phyloP scores from a whole-genome alignment of 2,329 filamentous ascomycete genomes.

The Scedosporium boydii region DNA sequence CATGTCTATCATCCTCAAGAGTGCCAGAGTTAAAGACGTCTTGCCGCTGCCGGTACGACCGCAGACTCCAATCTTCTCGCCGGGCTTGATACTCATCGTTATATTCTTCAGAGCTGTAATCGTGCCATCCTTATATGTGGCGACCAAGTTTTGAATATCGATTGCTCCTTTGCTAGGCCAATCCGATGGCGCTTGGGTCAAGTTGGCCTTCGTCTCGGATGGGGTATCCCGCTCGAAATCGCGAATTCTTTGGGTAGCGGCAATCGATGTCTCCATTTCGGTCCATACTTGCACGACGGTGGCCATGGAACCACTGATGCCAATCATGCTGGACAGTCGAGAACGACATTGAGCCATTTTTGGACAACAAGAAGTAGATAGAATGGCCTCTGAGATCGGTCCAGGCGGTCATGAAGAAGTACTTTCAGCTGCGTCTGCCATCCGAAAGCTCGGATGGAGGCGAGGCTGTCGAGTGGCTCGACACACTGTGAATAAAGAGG shows the following conservation, averaged over 20 bases:
- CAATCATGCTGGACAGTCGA: slow-evolving; percentile 23
- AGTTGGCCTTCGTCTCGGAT: not conserved
- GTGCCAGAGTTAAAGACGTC: not conserved
- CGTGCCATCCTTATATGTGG: slow-evolving; percentile 4
- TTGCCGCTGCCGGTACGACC: slow-evolving; percentile 8
- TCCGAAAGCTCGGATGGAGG: slow-evolving; percentile 37
- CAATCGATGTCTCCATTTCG: slow-evolving; percentile 7
- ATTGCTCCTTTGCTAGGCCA: slow-evolving; percentile 7
- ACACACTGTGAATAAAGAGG: slow-evolving; percentile 26
- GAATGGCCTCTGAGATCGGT: slow-evolving; percentile 38
- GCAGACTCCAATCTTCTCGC: slow-evolving; percentile 8
- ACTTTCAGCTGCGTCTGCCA: slow-evolving; percentile 32
- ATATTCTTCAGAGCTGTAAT: slow-evolving; percentile 5
- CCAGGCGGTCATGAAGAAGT: slow-evolving; percentile 30
- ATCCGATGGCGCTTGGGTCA: not conserved
- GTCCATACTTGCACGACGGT: slow-evolving; percentile 8
- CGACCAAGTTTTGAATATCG: slow-evolving; percentile 5
- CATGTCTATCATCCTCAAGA: slow-evolving; percentile 16
- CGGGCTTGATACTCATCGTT: not conserved
- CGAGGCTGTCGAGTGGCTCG: slow-evolving; percentile 35
- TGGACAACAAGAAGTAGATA: slow-evolving; percentile 42
- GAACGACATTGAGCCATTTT: slow-evolving; percentile 38
- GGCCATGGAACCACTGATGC: slow-evolving; percentile 6
- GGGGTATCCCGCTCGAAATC: slow-evolving; percentile 7
- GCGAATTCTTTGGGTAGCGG: slow-evolving; percentile 7